Base-by-base conservation (phyloP, 1,284 basidiomycete genomes). In the Apiotrichum laibachii region DNA sequence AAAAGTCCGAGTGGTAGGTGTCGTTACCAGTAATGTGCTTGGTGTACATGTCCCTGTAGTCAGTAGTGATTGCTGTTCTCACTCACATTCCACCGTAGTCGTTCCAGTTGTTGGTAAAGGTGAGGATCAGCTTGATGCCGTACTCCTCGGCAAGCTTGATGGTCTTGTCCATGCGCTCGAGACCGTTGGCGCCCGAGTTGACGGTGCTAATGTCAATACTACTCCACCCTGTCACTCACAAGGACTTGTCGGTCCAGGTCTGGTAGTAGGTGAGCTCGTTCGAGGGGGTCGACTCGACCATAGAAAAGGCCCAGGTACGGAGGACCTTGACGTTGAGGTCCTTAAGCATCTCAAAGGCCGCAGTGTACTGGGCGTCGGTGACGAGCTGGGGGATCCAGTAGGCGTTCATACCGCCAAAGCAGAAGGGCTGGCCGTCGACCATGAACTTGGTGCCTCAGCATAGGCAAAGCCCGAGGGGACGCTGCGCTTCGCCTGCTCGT, bases 61-160 rank as follows among this genome's bases (percentile, higher is more conserved):
- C 7, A 31, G 26, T 31, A 7, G 26, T 31, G 26, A 31, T 31
- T n/a, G n/a, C n/a, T n/a, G n/a, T n/a, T n/a, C n/a, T n/a, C n/a
- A 31, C 26, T 31, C 26, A 31, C 26, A 31, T 31, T 31, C 26
- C 26, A 31, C 26, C 26, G 7, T 31, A 31, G 26, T 31, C 26
- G 26, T 31, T 31, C 26, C 45, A 47, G 15, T 47, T 47, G 45
- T 47, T 47, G 22, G 45, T 47, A 8, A 47, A n/a, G 11, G 39
- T 26, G 37, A 50, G 49, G 49, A 50, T 50, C 13, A 50, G 15
- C 49, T 50, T 50, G 19, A 50, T 50, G 21, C 22, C 22, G 49
- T 50, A 50, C 21, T 50, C 18, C 49, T 50, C 39, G 37, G 49
- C 49, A 19, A 50, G 37, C 18, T 35, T 34, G 37, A 50, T 21